phyloP scores from a whole-genome alignment of 768 basidiomycete species.

The Pilatotrama ljubarskyi region DNA sequence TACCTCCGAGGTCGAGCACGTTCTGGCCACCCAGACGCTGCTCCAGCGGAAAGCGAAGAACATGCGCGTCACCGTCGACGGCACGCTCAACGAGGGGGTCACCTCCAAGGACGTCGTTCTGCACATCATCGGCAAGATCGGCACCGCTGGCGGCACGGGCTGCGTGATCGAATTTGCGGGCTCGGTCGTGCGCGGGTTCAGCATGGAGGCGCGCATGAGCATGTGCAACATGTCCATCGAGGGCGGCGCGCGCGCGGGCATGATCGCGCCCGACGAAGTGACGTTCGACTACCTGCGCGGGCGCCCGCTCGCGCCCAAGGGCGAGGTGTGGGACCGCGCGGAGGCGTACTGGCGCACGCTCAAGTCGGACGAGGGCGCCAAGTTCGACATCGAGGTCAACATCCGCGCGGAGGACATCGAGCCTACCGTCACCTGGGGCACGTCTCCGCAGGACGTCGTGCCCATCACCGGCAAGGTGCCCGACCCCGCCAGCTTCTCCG shows the following conservation, averaged over 20 bases:
- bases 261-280: conserved; percentile 64
- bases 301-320: conserved; percentile 58
- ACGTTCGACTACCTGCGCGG: conserved; percentile 62
- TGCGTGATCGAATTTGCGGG: conserved; percentile 65
- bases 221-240: conserved; percentile 73
- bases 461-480: conserved; percentile 59
- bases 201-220: conserved; percentile 64
- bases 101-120: conserved; percentile 66
- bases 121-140: conserved; percentile 63
- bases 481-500: conserved; percentile 47
- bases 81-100: conserved; percentile 53
- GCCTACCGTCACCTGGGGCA: conserved; percentile 68
- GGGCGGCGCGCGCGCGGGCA: conserved; percentile 63
- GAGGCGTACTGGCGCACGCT: conserved; percentile 61
- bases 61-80: conserved; percentile 65
- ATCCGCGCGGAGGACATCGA: conserved; percentile 62
- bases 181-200: conserved; percentile 51
- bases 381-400: conserved; percentile 58
- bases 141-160: conserved; percentile 67
- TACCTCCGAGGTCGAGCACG: conserved; percentile 69
- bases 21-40: conserved; percentile 66
- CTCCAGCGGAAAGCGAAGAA: conserved; percentile 64
- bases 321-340: conserved; percentile 60
- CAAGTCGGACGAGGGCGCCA: conserved; percentile 54
- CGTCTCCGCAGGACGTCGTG: conserved; percentile 62